Percentiles rank a stretch among this genome's conserved stretches.
Conservation (phyloP, 2,329 filamentous ascomycete species). For the Neurospora sp. region DNA sequence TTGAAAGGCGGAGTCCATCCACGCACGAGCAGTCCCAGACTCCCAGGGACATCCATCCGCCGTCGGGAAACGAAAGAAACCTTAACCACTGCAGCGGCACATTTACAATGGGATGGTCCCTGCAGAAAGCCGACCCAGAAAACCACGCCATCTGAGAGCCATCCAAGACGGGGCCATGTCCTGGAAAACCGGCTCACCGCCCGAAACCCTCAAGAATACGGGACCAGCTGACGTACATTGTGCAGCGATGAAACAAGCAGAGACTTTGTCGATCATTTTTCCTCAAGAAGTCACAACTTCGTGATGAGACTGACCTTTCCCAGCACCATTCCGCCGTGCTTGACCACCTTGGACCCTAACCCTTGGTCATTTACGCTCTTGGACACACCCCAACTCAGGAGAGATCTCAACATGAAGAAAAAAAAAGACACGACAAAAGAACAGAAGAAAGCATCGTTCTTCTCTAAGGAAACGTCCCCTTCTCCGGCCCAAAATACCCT, state of each 20-base stretch:
- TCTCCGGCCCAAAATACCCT: constrained; percentile 25
- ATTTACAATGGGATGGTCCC: not conserved
- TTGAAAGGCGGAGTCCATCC: not conserved
- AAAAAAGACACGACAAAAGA: not conserved
- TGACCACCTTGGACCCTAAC: not conserved
- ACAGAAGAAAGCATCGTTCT: not conserved
- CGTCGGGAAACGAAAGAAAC: not conserved
- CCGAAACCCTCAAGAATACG: not conserved
- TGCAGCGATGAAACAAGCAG: not conserved
- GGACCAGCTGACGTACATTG: not conserved
- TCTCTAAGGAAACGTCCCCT: constrained; percentile 12
- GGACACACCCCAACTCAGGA: not conserved
- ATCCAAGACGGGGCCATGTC: not conserved
- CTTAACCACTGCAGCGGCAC: not conserved
- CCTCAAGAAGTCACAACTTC: not conserved
- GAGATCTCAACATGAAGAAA: not conserved
- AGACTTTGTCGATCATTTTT: not conserved
- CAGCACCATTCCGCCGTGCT: not conserved
- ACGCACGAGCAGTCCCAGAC: not conserved
- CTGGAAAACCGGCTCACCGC: not conserved
- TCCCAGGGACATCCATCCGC: not conserved
- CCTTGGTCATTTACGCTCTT: not conserved
- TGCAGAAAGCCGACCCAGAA: not conserved
- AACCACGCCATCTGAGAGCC: not conserved
- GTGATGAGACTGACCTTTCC: not conserved